phyloP scores from a whole-genome alignment of 2,329 filamentous ascomycete species.

The Colletotrichum sp. region DNA sequence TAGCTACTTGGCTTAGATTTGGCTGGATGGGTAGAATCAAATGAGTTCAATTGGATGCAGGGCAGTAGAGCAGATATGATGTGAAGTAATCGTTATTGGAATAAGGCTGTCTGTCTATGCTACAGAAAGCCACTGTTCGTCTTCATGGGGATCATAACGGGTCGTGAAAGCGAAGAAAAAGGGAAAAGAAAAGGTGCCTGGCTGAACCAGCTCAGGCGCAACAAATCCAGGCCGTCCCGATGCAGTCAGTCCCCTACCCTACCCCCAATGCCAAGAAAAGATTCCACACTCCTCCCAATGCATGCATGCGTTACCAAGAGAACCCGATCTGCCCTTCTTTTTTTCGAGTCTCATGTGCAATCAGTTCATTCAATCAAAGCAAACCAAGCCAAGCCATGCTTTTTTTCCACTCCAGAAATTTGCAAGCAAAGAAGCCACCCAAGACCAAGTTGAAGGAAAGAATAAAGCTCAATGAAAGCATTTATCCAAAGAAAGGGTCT shows the following conservation, averaged over 20 bases:
- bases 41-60: background rate
- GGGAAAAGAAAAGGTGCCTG: background rate
- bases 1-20: background rate
- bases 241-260: background rate
- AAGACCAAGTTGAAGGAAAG: background rate
- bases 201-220: background rate
- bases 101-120: background rate
- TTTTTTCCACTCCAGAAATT: background rate
- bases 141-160: slow-evolving; percentile 16
- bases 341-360: background rate
- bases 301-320: background rate
- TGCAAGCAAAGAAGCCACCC: background rate
- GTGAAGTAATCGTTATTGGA: background rate
- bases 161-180: background rate
- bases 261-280: background rate
- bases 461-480: background rate
- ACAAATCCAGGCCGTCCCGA: background rate
- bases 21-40: background rate
- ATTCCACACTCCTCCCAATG: background rate
- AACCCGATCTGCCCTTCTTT: background rate
- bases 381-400: background rate
- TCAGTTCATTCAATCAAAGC: background rate
- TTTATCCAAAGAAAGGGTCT: background rate
- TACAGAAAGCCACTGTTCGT: background rate
- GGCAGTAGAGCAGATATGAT: background rate